These are phyloP conservation scores for Phaeotremella fagi DNA, from an alignment of 768 basidiomycete species.

Conservation along the genomic window DNA sequence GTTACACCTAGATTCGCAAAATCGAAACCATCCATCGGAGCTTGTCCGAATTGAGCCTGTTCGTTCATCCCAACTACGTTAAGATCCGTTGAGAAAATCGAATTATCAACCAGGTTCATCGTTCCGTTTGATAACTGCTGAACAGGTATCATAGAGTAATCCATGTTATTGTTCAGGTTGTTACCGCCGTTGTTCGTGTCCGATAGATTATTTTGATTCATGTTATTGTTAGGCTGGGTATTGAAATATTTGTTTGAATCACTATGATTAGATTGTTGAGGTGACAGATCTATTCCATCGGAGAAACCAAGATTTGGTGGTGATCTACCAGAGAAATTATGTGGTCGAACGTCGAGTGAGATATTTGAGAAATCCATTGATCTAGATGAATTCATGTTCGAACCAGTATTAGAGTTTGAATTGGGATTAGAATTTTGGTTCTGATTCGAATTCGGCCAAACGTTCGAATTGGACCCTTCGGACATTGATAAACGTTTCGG, in stretches of 20 bases:
- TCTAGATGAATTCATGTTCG: not conserved
- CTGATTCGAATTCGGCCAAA: not conserved
- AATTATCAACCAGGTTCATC: slow-evolving; percentile 1
- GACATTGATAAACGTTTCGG: slow-evolving; percentile 2
- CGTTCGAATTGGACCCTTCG: not conserved
- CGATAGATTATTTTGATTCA: not conserved
- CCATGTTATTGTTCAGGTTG: too few relatives aligned
- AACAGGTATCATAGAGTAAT: too few relatives aligned
- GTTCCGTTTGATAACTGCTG: slow-evolving; percentile 1
- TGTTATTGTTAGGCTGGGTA: not conserved
- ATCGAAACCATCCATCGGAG: slow-evolving; percentile 28
- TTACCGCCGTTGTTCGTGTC: not conserved
- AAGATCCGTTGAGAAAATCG: not conserved
- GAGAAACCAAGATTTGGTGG: too few relatives aligned
- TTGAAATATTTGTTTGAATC: not conserved
- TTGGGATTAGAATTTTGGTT: not conserved
- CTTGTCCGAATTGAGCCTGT: slow-evolving; percentile 19
- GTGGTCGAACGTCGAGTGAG: not conserved
- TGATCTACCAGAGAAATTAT: not conserved
- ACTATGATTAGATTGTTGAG: not conserved
- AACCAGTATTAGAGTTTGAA: not conserved
- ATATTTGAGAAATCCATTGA: not conserved
- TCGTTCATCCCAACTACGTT: not conserved
- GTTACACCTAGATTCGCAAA: slow-evolving; percentile 15
- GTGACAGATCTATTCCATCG: too few relatives aligned